Conservation (phyloP, 1,284 basidiomycete genomes). For the Heterobasidion irregulare region DNA sequence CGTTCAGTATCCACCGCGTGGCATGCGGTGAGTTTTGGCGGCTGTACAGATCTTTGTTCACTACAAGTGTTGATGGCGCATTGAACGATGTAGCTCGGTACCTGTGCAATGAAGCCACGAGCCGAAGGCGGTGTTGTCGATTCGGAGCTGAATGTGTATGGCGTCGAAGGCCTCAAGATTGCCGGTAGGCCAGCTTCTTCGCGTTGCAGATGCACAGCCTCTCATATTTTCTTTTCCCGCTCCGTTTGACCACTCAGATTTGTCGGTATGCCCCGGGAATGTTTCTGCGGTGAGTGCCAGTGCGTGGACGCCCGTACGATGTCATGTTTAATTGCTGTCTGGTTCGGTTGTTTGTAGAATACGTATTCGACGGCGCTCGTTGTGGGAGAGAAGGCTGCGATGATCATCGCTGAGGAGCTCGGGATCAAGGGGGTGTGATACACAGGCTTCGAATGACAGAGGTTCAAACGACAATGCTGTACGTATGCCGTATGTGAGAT, state of each 20-base stretch:
- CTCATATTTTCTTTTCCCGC: background rate
- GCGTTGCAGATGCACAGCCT: background rate
- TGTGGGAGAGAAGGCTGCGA: slow-evolving; percentile 41
- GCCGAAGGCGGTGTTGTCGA: slow-evolving; percentile 55
- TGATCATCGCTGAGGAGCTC: slow-evolving; percentile 36
- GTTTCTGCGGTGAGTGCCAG: slow-evolving; percentile 25
- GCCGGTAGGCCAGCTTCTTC: slow-evolving; percentile 21
- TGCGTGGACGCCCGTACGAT: no score
- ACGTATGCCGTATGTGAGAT: no score
- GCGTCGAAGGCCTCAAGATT: slow-evolving; percentile 49
- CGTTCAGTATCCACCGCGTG: slow-evolving; percentile 36
- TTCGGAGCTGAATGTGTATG: slow-evolving; percentile 52
- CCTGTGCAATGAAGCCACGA: slow-evolving; percentile 59
- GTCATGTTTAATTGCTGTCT: background rate
- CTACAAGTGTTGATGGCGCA: background rate
- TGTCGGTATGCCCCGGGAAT: slow-evolving; percentile 39
- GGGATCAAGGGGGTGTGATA: slow-evolving; percentile 18
- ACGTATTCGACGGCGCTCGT: slow-evolving; percentile 40
- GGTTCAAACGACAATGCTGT: no score
- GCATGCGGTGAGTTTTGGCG: slow-evolving; percentile 39
- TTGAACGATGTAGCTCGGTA: slow-evolving; percentile 37
- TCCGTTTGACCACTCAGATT: slow-evolving; percentile 17
- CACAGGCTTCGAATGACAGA: background rate
- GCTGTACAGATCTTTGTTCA: background rate
- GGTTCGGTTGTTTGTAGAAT: slow-evolving; percentile 19